Evolutionary conservation across 1,284 basidiomycete species (phyloP), one percentile per base, ranked within the genome.

Genomic region (Rhodotorula sp.): DNA sequence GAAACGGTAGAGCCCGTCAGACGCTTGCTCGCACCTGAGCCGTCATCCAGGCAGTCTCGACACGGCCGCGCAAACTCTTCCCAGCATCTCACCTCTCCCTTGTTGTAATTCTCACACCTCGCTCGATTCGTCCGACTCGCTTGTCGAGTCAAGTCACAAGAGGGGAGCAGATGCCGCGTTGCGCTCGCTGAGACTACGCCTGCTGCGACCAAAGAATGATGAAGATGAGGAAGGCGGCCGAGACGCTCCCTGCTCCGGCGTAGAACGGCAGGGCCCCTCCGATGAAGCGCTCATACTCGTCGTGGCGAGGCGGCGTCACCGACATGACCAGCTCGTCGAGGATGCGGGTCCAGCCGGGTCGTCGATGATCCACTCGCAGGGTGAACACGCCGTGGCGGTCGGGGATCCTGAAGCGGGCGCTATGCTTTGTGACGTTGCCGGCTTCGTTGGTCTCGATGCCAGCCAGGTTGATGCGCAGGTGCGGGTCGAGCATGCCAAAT

Each of bases 371-470:
- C 55, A 97, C 83, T 34, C 91, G 84, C 79, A 99, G 94, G 79
- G 97, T 97, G 86, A 96, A 99, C 20, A 99, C 96, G 55, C 96
- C 95, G 79, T 99, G 96, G 66, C 93, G 84, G 81, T 98, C 95
- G 5, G 95, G 95, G 5, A 89, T 88, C 53, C 87, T 87, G 86
- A 99, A 94, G 3, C 85, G 86, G 6, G 89, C 85, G 17, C 85
- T 84, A 82, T 94, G 97, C 72, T 85, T 85, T 56, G 47, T 80
- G 75, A 8, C 83, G 84, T 19, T 81, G 70, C 27, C 1, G 4
- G 36, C 5, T 36, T 5, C 24, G 4, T 36, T 24, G 4, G 1
- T 22, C 54, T 17, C 32, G 9, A 7, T 36, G 17, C 34, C 9
- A 8, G 24, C 8, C 13, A 96, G 84, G 7, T 87, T 81, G 15